Percentiles rank a stretch among this genome's conserved stretches.
phyloP scores from a whole-genome alignment of 345 rosid species.

The Hibiscus tridactylites region DNA sequence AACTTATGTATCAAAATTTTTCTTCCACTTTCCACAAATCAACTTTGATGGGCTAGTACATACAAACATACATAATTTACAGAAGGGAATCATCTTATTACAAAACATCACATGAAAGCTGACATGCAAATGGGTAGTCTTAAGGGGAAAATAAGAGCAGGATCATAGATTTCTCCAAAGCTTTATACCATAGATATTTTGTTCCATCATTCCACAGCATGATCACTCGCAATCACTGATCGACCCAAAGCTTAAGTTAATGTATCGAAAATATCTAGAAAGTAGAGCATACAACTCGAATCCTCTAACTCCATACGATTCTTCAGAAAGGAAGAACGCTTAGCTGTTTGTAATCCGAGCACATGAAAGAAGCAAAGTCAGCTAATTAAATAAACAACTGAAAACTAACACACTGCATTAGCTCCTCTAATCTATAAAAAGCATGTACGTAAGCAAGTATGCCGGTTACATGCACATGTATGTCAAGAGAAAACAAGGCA shows the following conservation, averaged over 20 bases:
- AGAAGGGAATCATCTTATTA: neutral
- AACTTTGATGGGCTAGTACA: neutral
- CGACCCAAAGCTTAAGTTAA: neutral
- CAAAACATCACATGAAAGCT: neutral
- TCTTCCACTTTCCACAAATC: neutral
- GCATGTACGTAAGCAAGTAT: neutral
- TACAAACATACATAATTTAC: neutral
- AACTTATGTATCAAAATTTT: too few species aligned
- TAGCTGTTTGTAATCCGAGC: neutral
- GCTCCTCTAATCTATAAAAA: neutral
- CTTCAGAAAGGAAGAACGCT: neutral
- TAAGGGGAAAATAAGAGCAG: neutral
- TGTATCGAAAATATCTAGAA: neutral
- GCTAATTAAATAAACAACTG: neutral
- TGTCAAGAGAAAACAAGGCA: neutral
- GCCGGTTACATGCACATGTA: too few species aligned
- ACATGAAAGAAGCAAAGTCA: neutral
- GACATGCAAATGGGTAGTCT: neutral
- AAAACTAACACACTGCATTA: neutral
- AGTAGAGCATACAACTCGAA: neutral
- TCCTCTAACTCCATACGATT: neutral
- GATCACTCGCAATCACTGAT: neutral
- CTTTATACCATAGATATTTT: neutral
- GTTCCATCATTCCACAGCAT: neutral
- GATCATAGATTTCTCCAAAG: neutral